Evolutionary conservation across 768 basidiomycete species (phyloP), one percentile per base, ranked within the genome.

Genomic region (Gyrodon lividus): DNA sequence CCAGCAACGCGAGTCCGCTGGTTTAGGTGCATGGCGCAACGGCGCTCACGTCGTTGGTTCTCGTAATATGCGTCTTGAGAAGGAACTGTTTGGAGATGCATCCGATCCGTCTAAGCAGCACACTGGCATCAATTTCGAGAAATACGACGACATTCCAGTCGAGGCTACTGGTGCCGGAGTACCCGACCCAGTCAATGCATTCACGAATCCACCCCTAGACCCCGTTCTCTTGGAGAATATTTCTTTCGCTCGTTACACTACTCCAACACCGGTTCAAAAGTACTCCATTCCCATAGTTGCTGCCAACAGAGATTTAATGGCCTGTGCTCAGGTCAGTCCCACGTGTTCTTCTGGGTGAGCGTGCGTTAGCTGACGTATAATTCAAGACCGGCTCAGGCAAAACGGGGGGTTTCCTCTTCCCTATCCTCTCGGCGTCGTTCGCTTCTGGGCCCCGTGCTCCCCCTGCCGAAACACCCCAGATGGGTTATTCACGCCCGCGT

Each of bases 91-190:
- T 62, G 97, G 97, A 48, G 94, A 96, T 57, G 78, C 80, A 35
- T 76, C 81, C 41, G 96, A 98, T 69, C 82, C 87, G 20, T 84
- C 83, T 52, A 91, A 90, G 67, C 89, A 97, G 70, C 86, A 92
- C 67, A 96, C 95, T 39, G 97, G 97, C 57, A 98, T 99, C 76
- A 99, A 99, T 76, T 99, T 99, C 67, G 97, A 99, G 76, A 97
- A 97, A 73, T 99, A 98, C 64, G 97, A 97, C 72, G 96, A 98
- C 69, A 99, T 99, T 66, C 97, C 97, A 57, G 95, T 99, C 60
- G 97, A 98, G 74, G 96, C 95, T 31, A 98, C 96, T 43, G 97
- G 97, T 60, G 85, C 86, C 54, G 90, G 88, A 61, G 96, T 98
- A n/a, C 97, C 97, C 55, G 96, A 98, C 37, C 94, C 97, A 40